Evolutionary conservation across 805 yeast species (phyloP), one percentile per base, ranked within the genome.

Genomic region (Pichia thaimueangensis): DNA sequence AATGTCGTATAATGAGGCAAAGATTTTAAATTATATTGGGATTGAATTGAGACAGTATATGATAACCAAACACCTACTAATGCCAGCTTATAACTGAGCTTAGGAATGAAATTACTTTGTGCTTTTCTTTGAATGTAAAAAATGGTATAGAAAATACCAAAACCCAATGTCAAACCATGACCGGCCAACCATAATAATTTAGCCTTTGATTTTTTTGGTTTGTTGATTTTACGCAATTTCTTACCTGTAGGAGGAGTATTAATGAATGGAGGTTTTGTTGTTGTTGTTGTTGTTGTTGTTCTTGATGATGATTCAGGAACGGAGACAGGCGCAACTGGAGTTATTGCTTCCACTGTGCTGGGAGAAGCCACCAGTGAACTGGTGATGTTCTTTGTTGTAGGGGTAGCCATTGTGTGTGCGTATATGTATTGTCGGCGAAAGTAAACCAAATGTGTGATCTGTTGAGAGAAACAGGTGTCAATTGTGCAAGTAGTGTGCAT

Each of bases 1-100:
- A 88, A 65, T 5, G 80, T 76, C 43, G 73, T 72, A 56, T 78
- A 70, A 5, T 80, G 70, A 6, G 95, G 94, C 40, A 72, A 68
- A 5, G 66, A 52, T 23, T 68, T 64, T 16, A 76, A 65, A 20
- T 80, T 80, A 64, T 79, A 80, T 49, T 76, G 77, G 36, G 81
- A 80, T 25, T 71, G 53, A 40, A 77, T 65, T 1, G 86, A 71
- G 33, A 79, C 64, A 1, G 70, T 47, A 52, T 78, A 71, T 4
- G 88, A 69, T 11, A 64, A 40, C 29, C 74, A 55, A 1, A 78
- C 72, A 13, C 89, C 89, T 6, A 76, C 35, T 13, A 83, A 63
- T 6, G 82, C 57, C 31, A 78, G 49, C 47, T 80, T 62, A 61
- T 82, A 84, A 27, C 69, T 45, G 12, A 80, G 57, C n/a, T 68